Percentiles rank a stretch among this genome's conserved stretches.
These are phyloP conservation scores for Leishmania guyanensis DNA, from an alignment of 208 protist species.

Conservation along the genomic window DNA sequence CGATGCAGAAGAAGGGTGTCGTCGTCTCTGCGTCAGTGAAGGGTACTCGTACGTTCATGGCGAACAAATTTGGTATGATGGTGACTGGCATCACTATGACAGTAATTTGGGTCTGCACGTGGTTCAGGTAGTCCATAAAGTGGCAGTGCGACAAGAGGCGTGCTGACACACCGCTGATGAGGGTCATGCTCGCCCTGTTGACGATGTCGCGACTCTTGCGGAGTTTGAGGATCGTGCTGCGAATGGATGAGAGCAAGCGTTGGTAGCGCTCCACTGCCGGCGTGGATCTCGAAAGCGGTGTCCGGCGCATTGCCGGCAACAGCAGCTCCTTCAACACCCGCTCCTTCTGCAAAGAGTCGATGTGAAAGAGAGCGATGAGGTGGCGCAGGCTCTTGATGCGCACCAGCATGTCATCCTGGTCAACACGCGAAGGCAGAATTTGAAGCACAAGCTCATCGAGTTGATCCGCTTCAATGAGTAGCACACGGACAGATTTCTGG, in stretches of 20 bases:
- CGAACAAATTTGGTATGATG: constrained; percentile 72
- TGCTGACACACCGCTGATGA: constrained; percentile 79
- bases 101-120: constrained; percentile 73
- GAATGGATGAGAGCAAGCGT: constrained; percentile 46
- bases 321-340: constrained; percentile 76
- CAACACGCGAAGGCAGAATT: constrained; percentile 66
- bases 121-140: constrained; percentile 85
- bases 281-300: constrained; percentile 14
- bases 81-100: constrained; percentile 79
- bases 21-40: constrained; percentile 43
- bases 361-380: constrained; percentile 51
- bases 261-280: constrained; percentile 60
- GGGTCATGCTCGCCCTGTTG: constrained; percentile 77
- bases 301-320: constrained; percentile 58
- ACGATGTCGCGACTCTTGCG: constrained; percentile 70
- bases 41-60: constrained; percentile 75
- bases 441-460: constrained; percentile 85
- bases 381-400: constrained; percentile 62
- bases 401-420: constrained; percentile 74
- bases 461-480: constrained; percentile 70
- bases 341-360: constrained; percentile 70
- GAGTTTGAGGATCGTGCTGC: constrained; percentile 49
- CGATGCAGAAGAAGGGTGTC: constrained; percentile 54
- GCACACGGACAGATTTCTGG: constrained; percentile 31
- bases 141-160: constrained; percentile 82